Evolutionary conservation across 1,139 yeast species (phyloP).

Genomic region (Citeromyces siamensis): DNA sequence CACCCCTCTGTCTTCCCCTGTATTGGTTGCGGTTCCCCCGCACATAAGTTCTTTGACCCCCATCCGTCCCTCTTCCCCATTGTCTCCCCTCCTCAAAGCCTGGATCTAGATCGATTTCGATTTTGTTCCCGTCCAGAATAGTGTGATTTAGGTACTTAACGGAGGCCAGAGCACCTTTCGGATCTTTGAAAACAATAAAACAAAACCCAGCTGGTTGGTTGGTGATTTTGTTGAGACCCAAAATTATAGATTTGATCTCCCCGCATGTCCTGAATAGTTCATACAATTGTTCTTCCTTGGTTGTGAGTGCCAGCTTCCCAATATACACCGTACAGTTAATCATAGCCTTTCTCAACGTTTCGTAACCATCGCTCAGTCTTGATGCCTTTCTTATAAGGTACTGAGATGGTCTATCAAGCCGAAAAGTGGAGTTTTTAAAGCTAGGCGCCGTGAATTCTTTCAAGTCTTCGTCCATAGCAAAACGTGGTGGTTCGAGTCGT

Average conservation of each 20-base stretch:
- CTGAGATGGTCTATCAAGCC: constrained; percentile 70
- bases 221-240: constrained; percentile 87
- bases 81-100: constrained; percentile 94
- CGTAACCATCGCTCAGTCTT: constrained; percentile 27
- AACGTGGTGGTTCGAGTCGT: too few relatives aligned
- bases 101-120: constrained; percentile 85
- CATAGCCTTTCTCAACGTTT: constrained; percentile 51
- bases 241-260: constrained; percentile 59
- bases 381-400: constrained; percentile 70
- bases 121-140: constrained; percentile 64
- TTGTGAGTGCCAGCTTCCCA: constrained; percentile 76
- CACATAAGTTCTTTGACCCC: constrained; percentile 53
- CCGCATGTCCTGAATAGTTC: constrained; percentile 81
- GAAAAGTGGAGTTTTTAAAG: constrained; percentile 37
- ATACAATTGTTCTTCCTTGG: constrained; percentile 87
- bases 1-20: constrained; percentile 1
- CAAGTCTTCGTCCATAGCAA: constrained; percentile 11
- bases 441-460: constrained; percentile 42
- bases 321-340: constrained; percentile 71
- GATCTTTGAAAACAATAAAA: constrained; percentile 63
- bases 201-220: constrained; percentile 95
- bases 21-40: constrained; percentile 1
- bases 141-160: constrained; percentile 74
- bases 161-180: constrained; percentile 66
- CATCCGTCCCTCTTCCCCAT: constrained; percentile 82